A percentile compares a stretch with the other conserved stretches of the same genome.
phyloP scores from a whole-genome alignment of 1,284 basidiomycete genomes.

The Ceratobasidium papillatum region DNA sequence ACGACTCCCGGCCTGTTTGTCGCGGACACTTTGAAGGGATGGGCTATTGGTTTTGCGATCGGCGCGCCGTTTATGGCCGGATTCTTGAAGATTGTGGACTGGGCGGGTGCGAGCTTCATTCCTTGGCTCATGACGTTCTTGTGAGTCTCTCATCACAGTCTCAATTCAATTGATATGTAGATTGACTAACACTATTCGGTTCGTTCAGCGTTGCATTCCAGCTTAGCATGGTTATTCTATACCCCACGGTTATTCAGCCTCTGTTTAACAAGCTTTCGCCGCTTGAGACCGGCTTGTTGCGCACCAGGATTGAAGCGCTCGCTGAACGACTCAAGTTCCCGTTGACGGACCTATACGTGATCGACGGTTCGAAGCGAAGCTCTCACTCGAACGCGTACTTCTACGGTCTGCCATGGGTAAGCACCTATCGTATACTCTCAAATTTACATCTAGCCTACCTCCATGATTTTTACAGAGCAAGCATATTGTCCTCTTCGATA shows the following conservation, averaged over 20 bases:
- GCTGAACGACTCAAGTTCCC: constrained; percentile 89
- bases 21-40: constrained; percentile 82
- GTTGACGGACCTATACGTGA: constrained; percentile 93
- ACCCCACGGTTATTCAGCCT: constrained; percentile 92
- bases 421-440: constrained; percentile 45
- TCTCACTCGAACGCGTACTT: constrained; percentile 96
- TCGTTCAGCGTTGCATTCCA: constrained; percentile 78
- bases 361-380: constrained; percentile 95
- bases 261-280: constrained; percentile 97
- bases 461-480: constrained; percentile 63
- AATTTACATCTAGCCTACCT: constrained; percentile 24
- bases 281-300: constrained; percentile 75
- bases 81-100: constrained; percentile 90
- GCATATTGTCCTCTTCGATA: constrained; percentile 97
- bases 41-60: constrained; percentile 75
- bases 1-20: constrained; percentile 80
- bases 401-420: constrained; percentile 90
- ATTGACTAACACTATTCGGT: constrained; percentile 17
- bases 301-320: constrained; percentile 75
- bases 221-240: constrained; percentile 83
- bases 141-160: constrained; percentile 33
- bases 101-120: constrained; percentile 78
- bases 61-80: constrained; percentile 88
- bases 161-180: neutral
- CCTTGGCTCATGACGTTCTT: constrained; percentile 48